These are phyloP conservation scores for Groenewaldozyma auringiensis DNA, from an alignment of 1,139 yeast species.

Conservation along the genomic window DNA sequence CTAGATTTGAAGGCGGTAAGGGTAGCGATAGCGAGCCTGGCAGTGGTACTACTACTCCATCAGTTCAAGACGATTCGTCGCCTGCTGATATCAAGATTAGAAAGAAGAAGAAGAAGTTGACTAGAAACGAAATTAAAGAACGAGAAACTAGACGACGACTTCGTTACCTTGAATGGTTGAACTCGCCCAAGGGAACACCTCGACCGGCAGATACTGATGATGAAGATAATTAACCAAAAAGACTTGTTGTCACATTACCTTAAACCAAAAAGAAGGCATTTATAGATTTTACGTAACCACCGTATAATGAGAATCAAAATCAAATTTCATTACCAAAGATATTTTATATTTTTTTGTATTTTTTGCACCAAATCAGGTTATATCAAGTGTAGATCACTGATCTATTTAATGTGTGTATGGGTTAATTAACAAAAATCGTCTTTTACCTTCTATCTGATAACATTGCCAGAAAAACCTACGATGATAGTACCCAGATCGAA, in stretches of 20 bases:
- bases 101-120: slow-evolving; percentile 78
- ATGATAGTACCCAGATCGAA: no score
- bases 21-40: slow-evolving; percentile 28
- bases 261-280: slow-evolving; percentile 3
- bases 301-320: no score
- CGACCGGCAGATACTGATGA: slow-evolving; percentile 90
- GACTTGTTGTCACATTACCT: neutral
- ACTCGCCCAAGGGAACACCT: slow-evolving; percentile 96
- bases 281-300: no score
- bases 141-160: slow-evolving; percentile 92
- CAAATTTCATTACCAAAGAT: no score
- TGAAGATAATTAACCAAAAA: slow-evolving; percentile 63
- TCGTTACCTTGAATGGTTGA: slow-evolving; percentile 91
- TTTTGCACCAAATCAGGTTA: no score
- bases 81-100: slow-evolving; percentile 94
- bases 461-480: no score
- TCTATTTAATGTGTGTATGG: no score
- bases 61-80: slow-evolving; percentile 46
- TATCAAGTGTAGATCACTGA: no score
- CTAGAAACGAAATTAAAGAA: slow-evolving; percentile 88
- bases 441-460: no score
- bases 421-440: no score
- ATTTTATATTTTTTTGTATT: no score
- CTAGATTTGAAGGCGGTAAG: slow-evolving; percentile 54
- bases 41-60: slow-evolving; percentile 23